Conservation (phyloP, 1,284 basidiomycete genomes). For the Porogramme epimiltina region DNA sequence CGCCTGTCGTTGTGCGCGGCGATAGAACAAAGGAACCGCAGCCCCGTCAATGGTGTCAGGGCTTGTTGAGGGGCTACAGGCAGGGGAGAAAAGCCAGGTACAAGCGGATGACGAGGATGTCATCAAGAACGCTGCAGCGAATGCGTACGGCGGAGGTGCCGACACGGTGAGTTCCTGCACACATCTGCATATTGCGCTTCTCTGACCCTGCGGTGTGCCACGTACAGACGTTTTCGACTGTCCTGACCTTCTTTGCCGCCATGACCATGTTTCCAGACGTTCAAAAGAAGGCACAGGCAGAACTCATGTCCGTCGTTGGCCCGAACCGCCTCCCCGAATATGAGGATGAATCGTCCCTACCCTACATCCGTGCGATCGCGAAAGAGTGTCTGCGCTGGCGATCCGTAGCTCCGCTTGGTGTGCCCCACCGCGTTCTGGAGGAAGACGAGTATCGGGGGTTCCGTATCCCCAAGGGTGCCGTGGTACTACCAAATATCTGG, state of each 20-base stretch:
- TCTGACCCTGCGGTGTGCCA: too few species aligned
- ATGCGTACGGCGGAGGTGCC: not conserved
- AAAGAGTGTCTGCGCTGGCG: slow-evolving; percentile 19
- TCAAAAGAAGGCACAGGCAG: slow-evolving; percentile 38
- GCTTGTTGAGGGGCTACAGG: not conserved
- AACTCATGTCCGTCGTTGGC: slow-evolving; percentile 21
- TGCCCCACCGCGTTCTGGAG: slow-evolving; percentile 30
- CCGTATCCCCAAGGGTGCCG: slow-evolving; percentile 29
- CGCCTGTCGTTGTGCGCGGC: not conserved
- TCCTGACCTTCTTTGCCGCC: slow-evolving; percentile 37
- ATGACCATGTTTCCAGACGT: slow-evolving; percentile 39
- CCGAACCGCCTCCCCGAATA: slow-evolving; percentile 37
- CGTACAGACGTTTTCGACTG: slow-evolving; percentile 34
- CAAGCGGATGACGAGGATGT: not conserved
- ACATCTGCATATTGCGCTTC: too few species aligned
- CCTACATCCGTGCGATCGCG: slow-evolving; percentile 13
- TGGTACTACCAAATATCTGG: slow-evolving; percentile 33
- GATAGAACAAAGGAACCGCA: not conserved
- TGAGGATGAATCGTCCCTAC: slow-evolving; percentile 29
- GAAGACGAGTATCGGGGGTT: slow-evolving; percentile 35
- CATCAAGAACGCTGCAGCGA: not conserved
- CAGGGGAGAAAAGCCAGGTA: not conserved
- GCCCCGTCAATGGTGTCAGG: not conserved
- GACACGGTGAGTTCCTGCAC: slow-evolving; percentile 15
- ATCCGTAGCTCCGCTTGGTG: slow-evolving; percentile 20